phyloP scores from a whole-genome alignment of 139 green algal genomes.

The Volvox africanus region DNA sequence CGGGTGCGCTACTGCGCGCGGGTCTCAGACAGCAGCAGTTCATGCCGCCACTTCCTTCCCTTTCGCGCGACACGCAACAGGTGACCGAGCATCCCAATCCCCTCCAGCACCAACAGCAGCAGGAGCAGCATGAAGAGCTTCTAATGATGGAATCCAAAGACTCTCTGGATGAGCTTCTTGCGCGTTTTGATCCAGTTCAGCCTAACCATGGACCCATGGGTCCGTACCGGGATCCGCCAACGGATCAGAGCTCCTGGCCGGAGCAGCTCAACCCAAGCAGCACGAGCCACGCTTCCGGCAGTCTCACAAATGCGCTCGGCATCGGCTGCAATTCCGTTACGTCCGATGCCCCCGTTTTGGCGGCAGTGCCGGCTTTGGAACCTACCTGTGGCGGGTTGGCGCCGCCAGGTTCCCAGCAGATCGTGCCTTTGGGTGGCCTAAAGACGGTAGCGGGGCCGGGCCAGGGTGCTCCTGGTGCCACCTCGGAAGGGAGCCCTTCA shows the following conservation, averaged over 20 bases:
- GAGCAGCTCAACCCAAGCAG: too few relatives aligned
- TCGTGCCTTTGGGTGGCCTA: too few relatives aligned
- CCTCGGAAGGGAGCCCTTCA: too few relatives aligned
- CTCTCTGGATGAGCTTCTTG: background rate
- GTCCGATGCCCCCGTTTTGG: background rate
- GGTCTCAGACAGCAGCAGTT: background rate
- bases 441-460: too few relatives aligned
- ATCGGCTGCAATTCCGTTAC: background rate
- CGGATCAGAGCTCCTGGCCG: too few relatives aligned
- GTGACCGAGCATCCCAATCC: background rate
- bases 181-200: background rate
- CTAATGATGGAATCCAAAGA: background rate
- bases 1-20: background rate
- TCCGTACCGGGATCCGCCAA: too few relatives aligned
- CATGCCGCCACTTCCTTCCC: background rate
- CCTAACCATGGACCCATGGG: too few relatives aligned
- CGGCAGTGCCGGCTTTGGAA: background rate
- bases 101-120: background rate
- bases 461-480: too few relatives aligned
- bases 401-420: too few relatives aligned
- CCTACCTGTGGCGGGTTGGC: too few relatives aligned
- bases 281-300: too few relatives aligned
- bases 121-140: background rate
- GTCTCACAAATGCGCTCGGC: too few relatives aligned
- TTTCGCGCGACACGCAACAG: background rate